Evolutionary conservation across 306 rosid genomes (phyloP).

Genomic region (Fragaria nilgerrensis): DNA sequence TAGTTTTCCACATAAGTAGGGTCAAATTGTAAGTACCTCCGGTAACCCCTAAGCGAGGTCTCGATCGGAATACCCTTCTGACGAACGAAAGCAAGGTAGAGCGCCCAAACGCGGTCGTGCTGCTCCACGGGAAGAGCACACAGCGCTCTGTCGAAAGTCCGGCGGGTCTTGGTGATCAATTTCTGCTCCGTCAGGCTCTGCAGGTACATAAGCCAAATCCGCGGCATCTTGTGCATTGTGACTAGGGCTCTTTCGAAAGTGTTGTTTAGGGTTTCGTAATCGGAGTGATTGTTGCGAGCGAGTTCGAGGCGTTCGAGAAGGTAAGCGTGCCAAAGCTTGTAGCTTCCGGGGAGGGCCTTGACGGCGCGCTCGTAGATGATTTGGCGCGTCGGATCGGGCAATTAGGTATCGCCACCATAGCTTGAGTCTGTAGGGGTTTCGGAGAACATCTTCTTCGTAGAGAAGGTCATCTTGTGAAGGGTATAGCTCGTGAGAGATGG

Average conservation of each 20-base stretch:
- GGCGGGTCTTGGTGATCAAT: slow-evolving; percentile 48
- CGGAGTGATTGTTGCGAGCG: slow-evolving; percentile 56
- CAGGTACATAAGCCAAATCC: slow-evolving; percentile 79
- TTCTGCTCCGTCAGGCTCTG: slow-evolving; percentile 61
- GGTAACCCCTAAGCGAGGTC: slow-evolving; percentile 79
- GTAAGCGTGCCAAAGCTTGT: slow-evolving; percentile 92
- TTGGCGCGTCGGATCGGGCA: slow-evolving; percentile 59
- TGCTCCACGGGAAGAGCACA: slow-evolving; percentile 81
- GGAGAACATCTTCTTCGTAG: slow-evolving; percentile 7
- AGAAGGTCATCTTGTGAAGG: slow-evolving; percentile 81
- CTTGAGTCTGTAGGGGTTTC: slow-evolving; percentile 77
- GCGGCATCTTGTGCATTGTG: slow-evolving; percentile 94
- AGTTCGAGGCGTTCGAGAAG: slow-evolving; percentile 80
- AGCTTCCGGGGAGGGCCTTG: slow-evolving; percentile 85
- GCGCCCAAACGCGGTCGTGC: slow-evolving; percentile 91
- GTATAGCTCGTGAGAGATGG: slow-evolving; percentile 38
- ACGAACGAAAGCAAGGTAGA: slow-evolving; percentile 67
- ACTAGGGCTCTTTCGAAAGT: slow-evolving; percentile 89
- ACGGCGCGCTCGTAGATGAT: slow-evolving; percentile 84
- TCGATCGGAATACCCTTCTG: slow-evolving; percentile 77
- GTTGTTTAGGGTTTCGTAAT: slow-evolving; percentile 60
- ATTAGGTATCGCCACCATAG: slow-evolving; percentile 92
- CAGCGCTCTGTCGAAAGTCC: slow-evolving; percentile 75
- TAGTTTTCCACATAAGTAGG: slow-evolving; percentile 81
- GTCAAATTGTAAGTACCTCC: slow-evolving; percentile 83